These are phyloP conservation scores for Striga asiatica DNA, from an alignment of 257 asterid genomes.

Conservation along the genomic window DNA sequence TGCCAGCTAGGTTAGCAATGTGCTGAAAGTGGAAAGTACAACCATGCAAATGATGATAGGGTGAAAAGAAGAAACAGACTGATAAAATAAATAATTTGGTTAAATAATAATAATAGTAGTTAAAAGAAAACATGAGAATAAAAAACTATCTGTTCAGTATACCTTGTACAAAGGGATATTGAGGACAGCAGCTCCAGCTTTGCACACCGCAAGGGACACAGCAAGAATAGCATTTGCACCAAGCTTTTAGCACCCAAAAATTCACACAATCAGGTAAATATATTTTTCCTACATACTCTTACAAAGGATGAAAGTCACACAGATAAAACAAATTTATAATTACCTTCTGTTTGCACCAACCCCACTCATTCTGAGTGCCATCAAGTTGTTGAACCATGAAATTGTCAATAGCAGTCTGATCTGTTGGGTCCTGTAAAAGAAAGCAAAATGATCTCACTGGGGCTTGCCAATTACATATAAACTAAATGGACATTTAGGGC, in stretches of 20 bases:
- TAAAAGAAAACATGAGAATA: neutral
- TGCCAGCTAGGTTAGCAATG: slow-evolving; percentile 91
- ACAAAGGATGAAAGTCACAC: neutral
- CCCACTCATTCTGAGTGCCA: slow-evolving; percentile 98
- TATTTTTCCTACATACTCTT: neutral
- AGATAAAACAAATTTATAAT: neutral
- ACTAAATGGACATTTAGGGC: too few species aligned
- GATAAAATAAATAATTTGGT: neutral
- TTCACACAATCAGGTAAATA: neutral
- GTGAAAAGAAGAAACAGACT: neutral
- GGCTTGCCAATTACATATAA: too few species aligned
- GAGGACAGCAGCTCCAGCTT: slow-evolving; percentile 82
- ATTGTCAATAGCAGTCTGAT: slow-evolving; percentile 75
- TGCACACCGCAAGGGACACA: slow-evolving; percentile 93
- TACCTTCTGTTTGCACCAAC: slow-evolving; percentile 99
- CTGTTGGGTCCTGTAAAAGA: slow-evolving; percentile 63
- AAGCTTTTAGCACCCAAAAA: slow-evolving; percentile 36
- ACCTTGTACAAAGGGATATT: slow-evolving; percentile 84
- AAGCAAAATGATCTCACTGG: slow-evolving; percentile 2
- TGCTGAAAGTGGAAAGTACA: slow-evolving; percentile 53
- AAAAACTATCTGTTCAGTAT: slow-evolving; percentile 5
- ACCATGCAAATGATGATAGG: neutral
- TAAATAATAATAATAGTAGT: neutral
- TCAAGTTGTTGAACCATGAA: slow-evolving; percentile 94
- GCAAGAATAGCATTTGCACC: slow-evolving; percentile 98